Evolutionary conservation across 2,329 filamentous ascomycete genomes (phyloP).

Genomic region (Didymella keratinophila): DNA sequence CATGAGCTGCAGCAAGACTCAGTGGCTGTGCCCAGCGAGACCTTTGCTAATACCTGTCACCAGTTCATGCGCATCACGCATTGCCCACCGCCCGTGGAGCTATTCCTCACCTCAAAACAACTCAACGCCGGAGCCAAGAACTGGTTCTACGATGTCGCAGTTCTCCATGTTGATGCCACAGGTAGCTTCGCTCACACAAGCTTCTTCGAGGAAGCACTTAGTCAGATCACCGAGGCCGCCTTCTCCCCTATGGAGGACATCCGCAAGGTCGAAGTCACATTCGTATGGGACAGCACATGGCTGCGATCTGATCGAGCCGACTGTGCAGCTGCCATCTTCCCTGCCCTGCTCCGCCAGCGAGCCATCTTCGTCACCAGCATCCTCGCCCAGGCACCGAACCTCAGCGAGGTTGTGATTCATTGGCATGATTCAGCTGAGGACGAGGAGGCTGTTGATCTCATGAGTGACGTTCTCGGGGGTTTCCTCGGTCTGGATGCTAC

Average conservation of each 20-base stretch:
- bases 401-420: conserved; percentile 38
- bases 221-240: conserved; percentile 37
- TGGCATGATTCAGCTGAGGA: conserved; percentile 47
- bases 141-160: conserved; percentile 46
- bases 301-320: conserved; percentile 31
- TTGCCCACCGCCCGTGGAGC: conserved; percentile 40
- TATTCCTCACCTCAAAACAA: conserved; percentile 41
- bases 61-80: conserved; percentile 44
- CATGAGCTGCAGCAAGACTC: not conserved
- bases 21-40: too few species aligned
- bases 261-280: conserved; percentile 41
- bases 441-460: conserved; percentile 29
- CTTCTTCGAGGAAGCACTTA: conserved; percentile 44
- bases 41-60: not conserved
- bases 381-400: conserved; percentile 35
- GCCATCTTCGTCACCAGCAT: conserved; percentile 35
- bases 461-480: conserved; percentile 32
- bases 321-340: conserved; percentile 36
- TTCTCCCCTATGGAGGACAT: conserved; percentile 49
- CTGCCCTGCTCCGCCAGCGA: conserved; percentile 38
- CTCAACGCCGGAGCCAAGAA: conserved; percentile 40
- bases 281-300: conserved; percentile 48
- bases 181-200: conserved; percentile 44
- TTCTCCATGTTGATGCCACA: conserved; percentile 43
- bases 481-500: conserved; percentile 34